Base-by-base conservation (phyloP, 805 yeast genomes). In the Saccharomycopsis sp. region DNA sequence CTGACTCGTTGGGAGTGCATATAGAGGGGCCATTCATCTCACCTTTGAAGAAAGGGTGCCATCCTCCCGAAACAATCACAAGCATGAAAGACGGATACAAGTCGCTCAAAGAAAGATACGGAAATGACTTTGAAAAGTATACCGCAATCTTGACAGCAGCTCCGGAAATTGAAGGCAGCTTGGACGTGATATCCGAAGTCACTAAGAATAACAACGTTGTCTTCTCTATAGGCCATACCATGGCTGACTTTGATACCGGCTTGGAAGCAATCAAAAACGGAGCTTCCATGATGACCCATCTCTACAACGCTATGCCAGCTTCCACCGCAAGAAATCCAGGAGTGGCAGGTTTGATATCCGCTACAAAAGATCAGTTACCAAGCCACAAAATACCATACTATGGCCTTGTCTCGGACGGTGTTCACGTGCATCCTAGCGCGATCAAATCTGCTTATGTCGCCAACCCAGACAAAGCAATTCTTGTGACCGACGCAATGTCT, bases 301-400 rank as follows among this genome's bases (percentile, higher is more conserved):
- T 81, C 55, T 81, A 78, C 68, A 81, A 81, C 63, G 86, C 86
- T 62, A 81, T 81, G 86, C 82, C 83, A 2, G 72, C 66, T 52
- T 82, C 82, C 5, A 84, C 80, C 64, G 85, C 81, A 64, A 70
- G 86, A 63, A 79, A 80, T 54, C 80, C 79, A 9, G 84, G 85
- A 14, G 77, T 80, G 20, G 74, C 80, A 40, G 86, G 85, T 1
- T 70, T 81, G 37, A 67, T 76, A 7, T 71, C 37, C 9, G 37
- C 37, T 41, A 58, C 54, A 14, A 24, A 9, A 18, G 52, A 53
- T 14, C 37, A 29, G 24, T 21, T 47, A 23, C 34, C 41, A 44
- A 44, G 7, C 24, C 23, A 34, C 24, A 60, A 67, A n/a, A 64
- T 62, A 53, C 85, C 85, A 18, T 79, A 69, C 62, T 81, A 72